A percentile compares a stretch with the other conserved stretches of the same genome.
These are phyloP conservation scores for Stromatinia cepivora DNA, from an alignment of 2,329 filamentous ascomycete species.

Conservation along the genomic window DNA sequence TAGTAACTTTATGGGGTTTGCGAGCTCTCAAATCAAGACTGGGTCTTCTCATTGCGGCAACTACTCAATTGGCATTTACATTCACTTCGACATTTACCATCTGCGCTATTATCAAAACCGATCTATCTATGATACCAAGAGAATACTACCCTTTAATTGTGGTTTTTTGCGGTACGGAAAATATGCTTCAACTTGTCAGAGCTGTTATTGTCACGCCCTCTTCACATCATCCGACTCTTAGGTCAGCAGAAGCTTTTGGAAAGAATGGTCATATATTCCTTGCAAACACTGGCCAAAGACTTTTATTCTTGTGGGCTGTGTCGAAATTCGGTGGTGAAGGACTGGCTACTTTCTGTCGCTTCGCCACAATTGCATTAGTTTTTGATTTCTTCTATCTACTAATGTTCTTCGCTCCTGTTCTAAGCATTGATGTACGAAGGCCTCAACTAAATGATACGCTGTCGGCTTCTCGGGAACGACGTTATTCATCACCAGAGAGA, in stretches of 20 bases:
- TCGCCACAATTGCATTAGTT: conserved; percentile 70
- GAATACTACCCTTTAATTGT: conserved; percentile 77
- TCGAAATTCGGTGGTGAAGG: conserved; percentile 56
- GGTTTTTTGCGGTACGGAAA: conserved; percentile 71
- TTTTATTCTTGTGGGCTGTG: conserved; percentile 64
- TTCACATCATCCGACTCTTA: conserved; percentile 64
- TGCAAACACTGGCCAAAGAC: conserved; percentile 67
- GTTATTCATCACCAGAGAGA: conserved; percentile 29
- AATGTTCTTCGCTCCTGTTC: conserved; percentile 76
- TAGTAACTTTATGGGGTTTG: conserved; percentile 66
- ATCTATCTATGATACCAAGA: conserved; percentile 72
- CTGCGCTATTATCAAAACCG: conserved; percentile 72
- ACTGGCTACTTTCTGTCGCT: conserved; percentile 72
- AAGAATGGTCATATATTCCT: conserved; percentile 70
- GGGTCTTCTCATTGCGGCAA: conserved; percentile 69
- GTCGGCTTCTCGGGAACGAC: conserved; percentile 47
- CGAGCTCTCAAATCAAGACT: conserved; percentile 74
- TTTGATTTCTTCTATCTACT: conserved; percentile 78
- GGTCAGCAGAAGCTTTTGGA: conserved; percentile 73
- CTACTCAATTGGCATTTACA: conserved; percentile 68
- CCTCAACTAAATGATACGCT: conserved; percentile 69
- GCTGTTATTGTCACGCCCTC: conserved; percentile 71
- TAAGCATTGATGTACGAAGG: conserved; percentile 76
- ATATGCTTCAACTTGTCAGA: conserved; percentile 77
- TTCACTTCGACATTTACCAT: conserved; percentile 79